Evolutionary conservation across 768 basidiomycete genomes (phyloP).

Genomic region (Mycena latifolia): DNA sequence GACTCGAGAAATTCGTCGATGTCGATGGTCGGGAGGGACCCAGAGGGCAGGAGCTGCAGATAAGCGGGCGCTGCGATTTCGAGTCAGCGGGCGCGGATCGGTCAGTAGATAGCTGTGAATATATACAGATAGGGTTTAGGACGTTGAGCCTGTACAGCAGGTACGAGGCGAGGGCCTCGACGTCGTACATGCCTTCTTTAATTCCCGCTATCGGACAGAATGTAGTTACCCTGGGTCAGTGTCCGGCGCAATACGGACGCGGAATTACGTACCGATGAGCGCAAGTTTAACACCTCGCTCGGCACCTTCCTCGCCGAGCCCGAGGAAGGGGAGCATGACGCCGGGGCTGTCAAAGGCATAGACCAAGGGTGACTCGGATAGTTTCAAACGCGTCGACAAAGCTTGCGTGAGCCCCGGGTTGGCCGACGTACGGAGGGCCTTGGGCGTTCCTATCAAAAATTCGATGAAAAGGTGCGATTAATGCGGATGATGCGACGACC

Average conservation of each 20-base stretch:
- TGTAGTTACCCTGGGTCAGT: constrained; percentile 19
- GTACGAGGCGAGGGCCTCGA: constrained; percentile 88
- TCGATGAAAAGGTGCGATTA: constrained; percentile 20
- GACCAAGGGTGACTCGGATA: constrained; percentile 83
- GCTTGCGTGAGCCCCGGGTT: constrained; percentile 93
- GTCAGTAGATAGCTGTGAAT: constrained; percentile 11
- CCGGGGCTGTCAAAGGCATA: constrained; percentile 98
- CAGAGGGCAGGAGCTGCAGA: constrained; percentile 68
- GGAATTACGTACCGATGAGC: constrained; percentile 81
- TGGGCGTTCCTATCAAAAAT: constrained; percentile 71
- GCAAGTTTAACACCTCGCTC: constrained; percentile 95
- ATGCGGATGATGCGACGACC: constrained; percentile 45
- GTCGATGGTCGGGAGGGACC: constrained; percentile 68
- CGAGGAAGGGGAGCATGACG: constrained; percentile 96
- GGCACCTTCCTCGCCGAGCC: constrained; percentile 85
- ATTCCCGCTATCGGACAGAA: constrained; percentile 78
- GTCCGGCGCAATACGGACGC: neutral
- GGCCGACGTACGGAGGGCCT: constrained; percentile 90
- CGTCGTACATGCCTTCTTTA: constrained; percentile 92
- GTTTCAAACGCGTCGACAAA: constrained; percentile 89
- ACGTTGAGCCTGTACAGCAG: constrained; percentile 87
- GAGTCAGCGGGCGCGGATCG: neutral
- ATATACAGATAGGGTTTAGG: constrained; percentile 78
- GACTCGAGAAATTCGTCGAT: constrained; percentile 74
- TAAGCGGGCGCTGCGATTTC: constrained; percentile 73